A percentile compares a stretch with the other conserved stretches of the same genome.
phyloP scores from a whole-genome alignment of 192 early-diverging fungal species.

The Helicostylum pulchrum region DNA sequence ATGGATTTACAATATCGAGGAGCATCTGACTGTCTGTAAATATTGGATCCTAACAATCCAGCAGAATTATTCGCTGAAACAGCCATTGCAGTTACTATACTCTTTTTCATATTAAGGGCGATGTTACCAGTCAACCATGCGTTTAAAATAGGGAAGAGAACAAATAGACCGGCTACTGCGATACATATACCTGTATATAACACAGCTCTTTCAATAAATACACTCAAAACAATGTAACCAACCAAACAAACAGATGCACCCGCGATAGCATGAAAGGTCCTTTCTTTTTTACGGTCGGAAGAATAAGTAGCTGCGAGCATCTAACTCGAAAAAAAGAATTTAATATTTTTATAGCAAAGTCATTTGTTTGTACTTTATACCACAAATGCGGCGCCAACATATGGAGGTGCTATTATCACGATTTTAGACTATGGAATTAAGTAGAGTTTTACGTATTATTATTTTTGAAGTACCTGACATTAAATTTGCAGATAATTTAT shows the following conservation, averaged over 20 bases:
- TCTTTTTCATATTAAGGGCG: slow-evolving; percentile 34
- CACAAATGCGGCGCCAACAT: slow-evolving; percentile 28
- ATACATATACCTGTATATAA: slow-evolving; percentile 29
- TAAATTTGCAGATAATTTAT: slow-evolving; percentile 31
- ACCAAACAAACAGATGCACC: slow-evolving; percentile 24
- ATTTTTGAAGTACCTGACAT: slow-evolving; percentile 31
- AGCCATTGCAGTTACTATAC: slow-evolving; percentile 33
- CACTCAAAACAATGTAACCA: slow-evolving; percentile 25
- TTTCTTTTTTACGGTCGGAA: slow-evolving; percentile 22
- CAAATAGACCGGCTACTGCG: slow-evolving; percentile 34
- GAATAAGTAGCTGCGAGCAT: slow-evolving; percentile 31
- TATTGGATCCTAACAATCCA: slow-evolving; percentile 29
- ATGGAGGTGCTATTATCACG: slow-evolving; percentile 24
- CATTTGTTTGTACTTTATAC: slow-evolving; percentile 9
- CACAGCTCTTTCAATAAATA: neutral
- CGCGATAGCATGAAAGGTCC: slow-evolving; percentile 27
- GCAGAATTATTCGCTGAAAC: slow-evolving; percentile 34
- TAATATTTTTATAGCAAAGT: neutral
- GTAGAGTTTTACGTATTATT: too few species aligned
- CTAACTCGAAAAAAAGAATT: neutral
- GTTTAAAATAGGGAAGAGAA: slow-evolving; percentile 33
- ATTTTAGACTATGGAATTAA: too few species aligned
- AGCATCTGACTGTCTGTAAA: slow-evolving; percentile 28
- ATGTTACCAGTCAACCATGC: slow-evolving; percentile 35
- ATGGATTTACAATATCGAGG: slow-evolving; percentile 28